These are phyloP conservation scores for Pseudevernia furfuracea DNA, from an alignment of 495 filamentous ascomycete genomes.

Conservation along the genomic window DNA sequence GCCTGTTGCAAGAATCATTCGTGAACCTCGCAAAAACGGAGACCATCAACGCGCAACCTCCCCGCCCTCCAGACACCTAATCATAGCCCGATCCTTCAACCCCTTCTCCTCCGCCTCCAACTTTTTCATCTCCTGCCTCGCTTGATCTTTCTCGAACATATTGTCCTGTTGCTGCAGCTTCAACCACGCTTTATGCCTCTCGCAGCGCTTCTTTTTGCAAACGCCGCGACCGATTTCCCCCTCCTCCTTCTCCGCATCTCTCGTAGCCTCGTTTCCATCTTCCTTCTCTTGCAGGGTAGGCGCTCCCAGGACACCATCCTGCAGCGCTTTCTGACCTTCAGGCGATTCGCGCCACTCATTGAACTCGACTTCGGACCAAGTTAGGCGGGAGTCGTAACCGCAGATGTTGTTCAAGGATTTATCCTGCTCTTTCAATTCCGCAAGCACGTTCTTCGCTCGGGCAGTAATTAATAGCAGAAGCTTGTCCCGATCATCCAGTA, in stretches of 20 bases:
- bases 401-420: conserved; percentile 50
- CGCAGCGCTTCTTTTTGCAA: conserved; percentile 47
- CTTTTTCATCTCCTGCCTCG: conserved; percentile 34
- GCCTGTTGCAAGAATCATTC: neutral
- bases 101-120: conserved; percentile 42
- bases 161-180: conserved; percentile 47
- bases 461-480: conserved; percentile 41
- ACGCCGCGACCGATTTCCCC: conserved; percentile 38
- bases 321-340: conserved; percentile 36
- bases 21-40: neutral
- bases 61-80: conserved; percentile 37
- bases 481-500: conserved; percentile 39
- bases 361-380: conserved; percentile 57
- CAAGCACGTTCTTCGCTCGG: conserved; percentile 39
- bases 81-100: conserved; percentile 41
- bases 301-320: conserved; percentile 35
- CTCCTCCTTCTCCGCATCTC: conserved; percentile 28
- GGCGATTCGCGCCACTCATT: conserved; percentile 44
- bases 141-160: conserved; percentile 40
- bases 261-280: conserved; percentile 14
- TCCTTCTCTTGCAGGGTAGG: conserved; percentile 3
- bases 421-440: conserved; percentile 41
- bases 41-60: neutral
- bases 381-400: conserved; percentile 54
- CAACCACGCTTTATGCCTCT: conserved; percentile 45